Percentiles rank a stretch among this genome's conserved stretches.
Evolutionary conservation across 2,329 filamentous ascomycete species (phyloP).

Genomic region (Apiospora koreana): DNA sequence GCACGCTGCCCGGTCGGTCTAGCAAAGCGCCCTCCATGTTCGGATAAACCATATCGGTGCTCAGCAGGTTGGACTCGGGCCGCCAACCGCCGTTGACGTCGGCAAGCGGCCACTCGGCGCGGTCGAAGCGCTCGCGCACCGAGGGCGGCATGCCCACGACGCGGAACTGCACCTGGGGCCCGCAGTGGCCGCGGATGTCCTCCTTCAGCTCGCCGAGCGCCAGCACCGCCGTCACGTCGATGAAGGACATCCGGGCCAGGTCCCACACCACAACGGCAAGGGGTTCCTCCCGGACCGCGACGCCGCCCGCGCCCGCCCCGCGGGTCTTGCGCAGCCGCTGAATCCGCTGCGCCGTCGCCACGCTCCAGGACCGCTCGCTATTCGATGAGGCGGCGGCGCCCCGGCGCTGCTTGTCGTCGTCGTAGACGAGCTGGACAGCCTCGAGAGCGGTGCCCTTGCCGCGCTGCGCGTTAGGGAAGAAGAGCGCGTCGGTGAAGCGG

Average conservation of each 20-base stretch:
- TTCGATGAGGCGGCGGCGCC: background rate
- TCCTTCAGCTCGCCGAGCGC: conserved; percentile 33
- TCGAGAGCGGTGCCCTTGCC: conserved; percentile 29
- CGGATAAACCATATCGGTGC: conserved; percentile 27
- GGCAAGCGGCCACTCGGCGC: conserved; percentile 27
- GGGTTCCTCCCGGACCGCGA: conserved; percentile 25
- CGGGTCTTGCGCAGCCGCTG: conserved; percentile 27
- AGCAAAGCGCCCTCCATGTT: conserved; percentile 30
- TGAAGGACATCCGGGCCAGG: conserved; percentile 29
- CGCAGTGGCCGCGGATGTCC: conserved; percentile 30
- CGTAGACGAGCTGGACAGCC: conserved; percentile 32
- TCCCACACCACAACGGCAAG: conserved; percentile 32
- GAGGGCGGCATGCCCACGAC: conserved; percentile 25
- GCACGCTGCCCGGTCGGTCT: conserved; percentile 27
- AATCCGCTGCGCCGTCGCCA: conserved; percentile 28
- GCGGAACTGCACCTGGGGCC: conserved; percentile 27
- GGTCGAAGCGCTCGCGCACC: conserved; percentile 26
- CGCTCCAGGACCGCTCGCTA: conserved; percentile 31
- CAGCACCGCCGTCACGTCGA: conserved; percentile 32
- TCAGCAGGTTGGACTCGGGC: background rate
- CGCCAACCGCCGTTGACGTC: conserved; percentile 24
- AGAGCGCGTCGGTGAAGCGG: conserved; percentile 56
- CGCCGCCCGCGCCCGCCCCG: background rate
- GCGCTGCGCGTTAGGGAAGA: conserved; percentile 62
- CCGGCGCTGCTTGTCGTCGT: conserved; percentile 20